Percentiles rank a stretch among this genome's conserved stretches.
Conservation (phyloP, 768 basidiomycete genomes). For the Termitomyces heimii region DNA sequence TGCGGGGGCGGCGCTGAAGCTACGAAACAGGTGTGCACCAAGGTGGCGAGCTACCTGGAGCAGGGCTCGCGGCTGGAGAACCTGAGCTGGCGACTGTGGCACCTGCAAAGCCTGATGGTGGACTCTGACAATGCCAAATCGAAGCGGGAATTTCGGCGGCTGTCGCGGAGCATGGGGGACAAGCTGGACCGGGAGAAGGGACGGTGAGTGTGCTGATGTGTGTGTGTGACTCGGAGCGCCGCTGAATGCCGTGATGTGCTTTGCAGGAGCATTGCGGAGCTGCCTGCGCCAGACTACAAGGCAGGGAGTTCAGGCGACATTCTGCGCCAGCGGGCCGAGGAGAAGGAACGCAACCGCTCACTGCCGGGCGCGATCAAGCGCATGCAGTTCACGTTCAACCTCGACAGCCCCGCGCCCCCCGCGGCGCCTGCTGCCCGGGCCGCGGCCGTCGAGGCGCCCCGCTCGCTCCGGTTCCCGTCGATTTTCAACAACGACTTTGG, state of each 20-base stretch:
- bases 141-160: conserved; percentile 86
- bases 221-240: no score
- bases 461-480: conserved; percentile 62
- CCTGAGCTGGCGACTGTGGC: conserved; percentile 90
- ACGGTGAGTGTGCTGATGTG: conserved; percentile 43
- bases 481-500: conserved; percentile 74
- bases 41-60: conserved; percentile 87
- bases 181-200: conserved; percentile 93
- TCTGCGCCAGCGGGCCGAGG: conserved; percentile 72
- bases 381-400: conserved; percentile 87
- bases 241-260: no score
- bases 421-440: conserved; percentile 13
- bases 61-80: conserved; percentile 90
- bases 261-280: conserved; percentile 74
- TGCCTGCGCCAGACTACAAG: conserved; percentile 78
- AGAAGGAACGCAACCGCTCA: conserved; percentile 73
- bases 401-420: conserved; percentile 51
- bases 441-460: conserved; percentile 33
- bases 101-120: conserved; percentile 87
- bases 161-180: conserved; percentile 85
- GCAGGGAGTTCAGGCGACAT: conserved; percentile 77
- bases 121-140: conserved; percentile 86
- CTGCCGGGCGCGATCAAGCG: conserved; percentile 73
- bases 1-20: not conserved
- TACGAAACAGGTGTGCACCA: conserved; percentile 62